A percentile compares a stretch with the other conserved stretches of the same genome.
These are phyloP conservation scores for Volvariella surrecta DNA, from an alignment of 1,284 basidiomycete species.

Conservation along the genomic window DNA sequence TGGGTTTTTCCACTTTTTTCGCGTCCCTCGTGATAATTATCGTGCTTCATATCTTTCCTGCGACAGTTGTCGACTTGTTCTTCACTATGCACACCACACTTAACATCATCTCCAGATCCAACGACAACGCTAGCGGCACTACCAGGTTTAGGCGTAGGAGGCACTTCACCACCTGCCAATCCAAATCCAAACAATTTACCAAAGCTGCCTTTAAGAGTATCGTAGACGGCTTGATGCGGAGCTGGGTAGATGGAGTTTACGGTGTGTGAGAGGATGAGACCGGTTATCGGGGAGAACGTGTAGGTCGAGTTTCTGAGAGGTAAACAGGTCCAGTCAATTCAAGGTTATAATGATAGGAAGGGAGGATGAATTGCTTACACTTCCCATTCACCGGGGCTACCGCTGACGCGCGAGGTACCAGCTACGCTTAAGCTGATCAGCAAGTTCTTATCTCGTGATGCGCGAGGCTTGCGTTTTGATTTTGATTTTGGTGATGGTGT, in stretches of 20 bases:
- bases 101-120: no score
- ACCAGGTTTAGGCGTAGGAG: neutral
- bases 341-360: neutral
- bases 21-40: no score
- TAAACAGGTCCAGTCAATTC: conserved; percentile 1
- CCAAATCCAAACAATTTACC: conserved; percentile 36
- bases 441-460: conserved; percentile 42
- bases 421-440: conserved; percentile 43
- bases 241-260: conserved; percentile 68
- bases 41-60: no score
- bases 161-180: conserved; percentile 11
- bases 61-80: no score
- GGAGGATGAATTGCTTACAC: conserved; percentile 38
- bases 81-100: no score
- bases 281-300: conserved; percentile 55
- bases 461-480: neutral
- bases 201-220: conserved; percentile 43
- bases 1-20: no score
- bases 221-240: conserved; percentile 62
- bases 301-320: conserved; percentile 59
- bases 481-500: no score
- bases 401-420: conserved; percentile 53
- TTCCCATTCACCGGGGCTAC: conserved; percentile 53
- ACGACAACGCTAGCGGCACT: no score
- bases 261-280: conserved; percentile 52